Conservation (phyloP, 371 early-diverging fungal species). For the Mucor velutinosus region DNA sequence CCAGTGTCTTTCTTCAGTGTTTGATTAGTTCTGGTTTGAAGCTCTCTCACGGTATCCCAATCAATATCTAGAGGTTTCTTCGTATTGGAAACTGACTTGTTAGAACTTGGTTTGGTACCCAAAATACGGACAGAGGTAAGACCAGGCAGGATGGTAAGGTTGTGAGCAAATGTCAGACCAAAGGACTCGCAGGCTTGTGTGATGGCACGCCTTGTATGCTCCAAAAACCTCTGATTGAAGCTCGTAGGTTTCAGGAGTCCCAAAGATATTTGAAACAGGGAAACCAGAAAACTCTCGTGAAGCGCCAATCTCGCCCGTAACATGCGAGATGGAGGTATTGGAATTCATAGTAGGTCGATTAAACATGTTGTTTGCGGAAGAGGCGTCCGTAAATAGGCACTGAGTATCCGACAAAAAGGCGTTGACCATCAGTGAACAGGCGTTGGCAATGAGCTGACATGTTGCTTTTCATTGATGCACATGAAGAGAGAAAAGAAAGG, state of each 20-base stretch:
- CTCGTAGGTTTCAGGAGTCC: slow-evolving; percentile 25
- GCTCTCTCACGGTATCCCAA: too few relatives aligned
- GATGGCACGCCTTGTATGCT: slow-evolving; percentile 21
- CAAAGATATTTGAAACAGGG: slow-evolving; percentile 24
- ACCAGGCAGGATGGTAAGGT: too few relatives aligned
- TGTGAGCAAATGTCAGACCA: too few relatives aligned
- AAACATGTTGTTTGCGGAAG: background rate
- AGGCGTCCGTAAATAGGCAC: background rate
- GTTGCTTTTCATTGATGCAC: background rate
- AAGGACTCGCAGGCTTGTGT: too few relatives aligned
- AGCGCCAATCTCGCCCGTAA: background rate
- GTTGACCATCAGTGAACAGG: slow-evolving; percentile 25
- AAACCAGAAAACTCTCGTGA: background rate
- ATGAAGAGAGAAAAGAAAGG: background rate
- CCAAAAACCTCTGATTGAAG: slow-evolving; percentile 33
- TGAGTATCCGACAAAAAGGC: background rate
- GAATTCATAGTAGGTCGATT: background rate
- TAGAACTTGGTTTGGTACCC: too few relatives aligned
- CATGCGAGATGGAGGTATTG: background rate
- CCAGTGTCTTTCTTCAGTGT: too few relatives aligned
- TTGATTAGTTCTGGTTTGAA: too few relatives aligned
- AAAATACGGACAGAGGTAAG: too few relatives aligned
- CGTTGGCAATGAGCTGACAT: slow-evolving; percentile 21
- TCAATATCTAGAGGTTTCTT: too few relatives aligned
- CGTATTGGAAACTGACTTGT: too few relatives aligned